These are phyloP conservation scores for Nepenthes mirabilis DNA, from an alignment of 148 eudicot genomes.

Conservation along the genomic window DNA sequence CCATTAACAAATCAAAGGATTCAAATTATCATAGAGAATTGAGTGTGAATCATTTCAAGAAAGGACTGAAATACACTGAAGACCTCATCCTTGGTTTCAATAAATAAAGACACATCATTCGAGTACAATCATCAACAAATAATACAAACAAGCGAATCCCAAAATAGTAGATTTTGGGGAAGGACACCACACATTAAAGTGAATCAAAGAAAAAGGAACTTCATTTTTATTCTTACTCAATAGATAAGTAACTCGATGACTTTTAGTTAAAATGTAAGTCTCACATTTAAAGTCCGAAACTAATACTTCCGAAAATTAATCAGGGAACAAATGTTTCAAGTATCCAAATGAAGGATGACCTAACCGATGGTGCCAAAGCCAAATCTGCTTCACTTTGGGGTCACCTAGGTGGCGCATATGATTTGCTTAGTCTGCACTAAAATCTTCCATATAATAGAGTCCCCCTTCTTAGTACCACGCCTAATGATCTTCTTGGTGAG, in stretches of 20 bases:
- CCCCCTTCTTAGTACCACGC: not conserved
- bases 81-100: conserved; percentile 1
- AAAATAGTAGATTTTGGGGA: not conserved
- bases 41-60: not conserved
- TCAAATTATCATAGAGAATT: not conserved
- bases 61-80: not conserved
- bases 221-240: not conserved
- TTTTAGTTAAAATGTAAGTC: not conserved
- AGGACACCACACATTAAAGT: not conserved
- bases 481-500: not conserved
- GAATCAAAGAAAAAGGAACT: not conserved
- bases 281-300: not conserved
- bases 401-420: not conserved
- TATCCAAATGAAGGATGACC: conserved; percentile 1
- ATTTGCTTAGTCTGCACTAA: too few species aligned
- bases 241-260: not conserved
- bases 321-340: not conserved
- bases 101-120: conserved; percentile 2
- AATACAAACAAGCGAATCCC: not conserved
- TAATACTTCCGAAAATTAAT: not conserved
- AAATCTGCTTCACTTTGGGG: not conserved
- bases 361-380: not conserved
- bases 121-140: not conserved
- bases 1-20: not conserved
- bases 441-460: not conserved